Conservation (phyloP, 805 yeast genomes). For the Saccharomycopsis synnaedendra region DNA sequence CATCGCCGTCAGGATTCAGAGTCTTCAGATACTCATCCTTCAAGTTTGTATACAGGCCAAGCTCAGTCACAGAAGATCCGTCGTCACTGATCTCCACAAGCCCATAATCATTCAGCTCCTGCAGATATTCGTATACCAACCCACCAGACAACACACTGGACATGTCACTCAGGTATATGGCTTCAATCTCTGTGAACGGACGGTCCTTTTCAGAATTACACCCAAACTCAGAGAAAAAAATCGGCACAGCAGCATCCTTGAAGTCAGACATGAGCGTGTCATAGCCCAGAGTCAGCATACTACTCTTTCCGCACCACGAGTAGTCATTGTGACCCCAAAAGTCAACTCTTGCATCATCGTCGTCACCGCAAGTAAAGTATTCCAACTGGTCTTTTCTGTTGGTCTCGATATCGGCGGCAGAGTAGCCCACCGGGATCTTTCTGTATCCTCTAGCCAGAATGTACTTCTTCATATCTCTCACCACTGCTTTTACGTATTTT, state of each 20-base stretch:
- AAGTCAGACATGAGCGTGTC: slow-evolving; percentile 53
- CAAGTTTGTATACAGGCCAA: slow-evolving; percentile 37
- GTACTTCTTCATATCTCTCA: slow-evolving; percentile 66
- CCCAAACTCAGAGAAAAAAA: slow-evolving; percentile 80
- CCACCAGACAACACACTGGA: slow-evolving; percentile 87
- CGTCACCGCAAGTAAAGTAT: slow-evolving; percentile 84
- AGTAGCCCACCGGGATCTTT: slow-evolving; percentile 69
- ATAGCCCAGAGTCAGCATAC: slow-evolving; percentile 62
- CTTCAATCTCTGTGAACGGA: slow-evolving; percentile 67
- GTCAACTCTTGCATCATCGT: slow-evolving; percentile 65
- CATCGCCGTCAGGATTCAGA: slow-evolving; percentile 40
- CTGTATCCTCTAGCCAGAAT: slow-evolving; percentile 49
- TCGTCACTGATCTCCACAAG: slow-evolving; percentile 48
- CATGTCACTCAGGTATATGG: slow-evolving; percentile 72
- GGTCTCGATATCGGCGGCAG: slow-evolving; percentile 76
- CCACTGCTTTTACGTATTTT: slow-evolving; percentile 70
- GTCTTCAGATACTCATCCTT: slow-evolving; percentile 35
- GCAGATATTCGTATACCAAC: slow-evolving; percentile 78
- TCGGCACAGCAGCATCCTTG: slow-evolving; percentile 63
- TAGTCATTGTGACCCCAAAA: slow-evolving; percentile 90
- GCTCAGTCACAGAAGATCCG: slow-evolving; percentile 24
- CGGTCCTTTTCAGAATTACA: slow-evolving; percentile 61
- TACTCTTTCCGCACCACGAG: slow-evolving; percentile 85
- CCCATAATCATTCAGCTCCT: slow-evolving; percentile 73
- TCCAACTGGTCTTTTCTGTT: slow-evolving; percentile 65